Evolutionary conservation across 257 asterid species (phyloP).

Genomic region (Jasminum sambac): DNA sequence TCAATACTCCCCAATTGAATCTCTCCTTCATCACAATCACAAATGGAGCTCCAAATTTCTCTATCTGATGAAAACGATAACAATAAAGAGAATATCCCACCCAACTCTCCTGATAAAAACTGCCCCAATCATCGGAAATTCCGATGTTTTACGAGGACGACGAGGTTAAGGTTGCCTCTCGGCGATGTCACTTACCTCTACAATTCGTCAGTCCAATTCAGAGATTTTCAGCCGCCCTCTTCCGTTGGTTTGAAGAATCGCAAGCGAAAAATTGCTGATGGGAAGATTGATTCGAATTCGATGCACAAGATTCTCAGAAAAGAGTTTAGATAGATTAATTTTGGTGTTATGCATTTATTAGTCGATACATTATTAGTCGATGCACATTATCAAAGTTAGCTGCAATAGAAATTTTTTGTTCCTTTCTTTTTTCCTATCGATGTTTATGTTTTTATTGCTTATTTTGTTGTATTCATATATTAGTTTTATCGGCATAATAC

Average conservation of each 20-base stretch:
- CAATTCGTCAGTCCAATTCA: neutral
- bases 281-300: conserved; percentile 12
- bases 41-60: neutral
- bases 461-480: too few relatives aligned
- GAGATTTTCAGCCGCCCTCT: neutral
- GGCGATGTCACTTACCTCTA: conserved; percentile 33
- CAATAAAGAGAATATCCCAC: conserved; percentile 37
- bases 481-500: too few relatives aligned
- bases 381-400: too few relatives aligned
- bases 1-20: neutral
- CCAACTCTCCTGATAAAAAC: neutral
- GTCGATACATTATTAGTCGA: neutral
- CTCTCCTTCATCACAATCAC: neutral
- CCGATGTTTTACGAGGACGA: conserved; percentile 3
- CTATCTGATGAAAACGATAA: conserved; percentile 16
- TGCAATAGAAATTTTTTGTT: too few relatives aligned
- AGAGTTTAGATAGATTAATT: conserved; percentile 25
- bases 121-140: neutral
- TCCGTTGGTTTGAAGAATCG: neutral
- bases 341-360: neutral
- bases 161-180: conserved; percentile 27
- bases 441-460: too few relatives aligned
- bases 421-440: too few relatives aligned
- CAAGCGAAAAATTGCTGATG: conserved; percentile 25
- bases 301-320: conserved; percentile 26